A percentile compares a stretch with the other conserved stretches of the same genome.
Conservation (phyloP, 805 yeast species). For the Peterozyma xylosa region DNA sequence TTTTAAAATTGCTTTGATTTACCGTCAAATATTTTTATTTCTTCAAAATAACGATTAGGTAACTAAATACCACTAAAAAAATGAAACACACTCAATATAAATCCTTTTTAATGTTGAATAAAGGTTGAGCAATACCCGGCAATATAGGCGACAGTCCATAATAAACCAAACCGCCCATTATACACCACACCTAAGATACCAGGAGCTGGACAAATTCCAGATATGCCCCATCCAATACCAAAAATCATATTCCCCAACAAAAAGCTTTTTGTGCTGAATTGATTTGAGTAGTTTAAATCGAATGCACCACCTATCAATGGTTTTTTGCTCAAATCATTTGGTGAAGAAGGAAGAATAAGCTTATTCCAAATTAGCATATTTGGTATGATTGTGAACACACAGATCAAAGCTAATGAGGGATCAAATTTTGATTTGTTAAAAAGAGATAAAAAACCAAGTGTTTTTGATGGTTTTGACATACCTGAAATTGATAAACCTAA, state of each 20-base stretch:
- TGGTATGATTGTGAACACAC: conserved; percentile 35
- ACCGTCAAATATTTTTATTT: background rate
- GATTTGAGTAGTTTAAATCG: conserved; percentile 16
- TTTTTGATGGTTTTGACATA: conserved; percentile 35
- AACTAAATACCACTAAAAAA: too few relatives aligned
- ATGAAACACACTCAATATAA: background rate
- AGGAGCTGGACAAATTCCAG: conserved; percentile 50
- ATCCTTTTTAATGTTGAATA: background rate
- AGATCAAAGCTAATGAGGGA: conserved; percentile 38
- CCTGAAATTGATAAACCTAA: conserved; percentile 40
- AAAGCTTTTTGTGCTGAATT: conserved; percentile 19
- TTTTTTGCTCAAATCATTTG: conserved; percentile 1
- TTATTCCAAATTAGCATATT: conserved; percentile 30
- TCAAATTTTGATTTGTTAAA: conserved; percentile 29
- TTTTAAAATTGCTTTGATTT: background rate
- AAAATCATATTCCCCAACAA: conserved; percentile 35
- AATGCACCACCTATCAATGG: conserved; percentile 17
- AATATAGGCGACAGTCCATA: conserved; percentile 21
- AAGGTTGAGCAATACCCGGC: conserved; percentile 16
- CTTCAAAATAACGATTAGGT: background rate
- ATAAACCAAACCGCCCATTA: conserved; percentile 15
- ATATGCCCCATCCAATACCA: conserved; percentile 47
- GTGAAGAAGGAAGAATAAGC: background rate
- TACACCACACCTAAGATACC: conserved; percentile 26
- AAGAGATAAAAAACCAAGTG: conserved; percentile 37